phyloP scores from a whole-genome alignment of 208 protist genomes.

The Endotrypanum monterogeii region DNA sequence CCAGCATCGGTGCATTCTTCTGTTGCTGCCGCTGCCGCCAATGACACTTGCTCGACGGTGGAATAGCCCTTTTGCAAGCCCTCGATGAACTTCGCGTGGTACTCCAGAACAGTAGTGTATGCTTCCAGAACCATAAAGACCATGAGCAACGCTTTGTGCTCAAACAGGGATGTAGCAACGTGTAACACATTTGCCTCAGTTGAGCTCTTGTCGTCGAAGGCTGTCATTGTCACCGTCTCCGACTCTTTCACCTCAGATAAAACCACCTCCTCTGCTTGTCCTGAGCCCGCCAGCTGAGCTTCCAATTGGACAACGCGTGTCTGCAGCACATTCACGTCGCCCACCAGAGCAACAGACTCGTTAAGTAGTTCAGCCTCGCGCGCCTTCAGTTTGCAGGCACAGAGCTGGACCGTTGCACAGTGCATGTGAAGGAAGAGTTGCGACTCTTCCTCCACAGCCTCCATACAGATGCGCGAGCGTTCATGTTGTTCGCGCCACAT shows the following conservation, averaged over 20 bases:
- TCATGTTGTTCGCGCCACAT: conserved; percentile 7
- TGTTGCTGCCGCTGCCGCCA: background rate
- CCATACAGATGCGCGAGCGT: conserved; percentile 11
- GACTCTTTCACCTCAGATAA: background rate
- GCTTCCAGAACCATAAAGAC: conserved; percentile 18
- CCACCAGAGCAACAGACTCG: background rate
- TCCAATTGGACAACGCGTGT: conserved; percentile 12
- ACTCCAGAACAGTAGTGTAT: conserved; percentile 6
- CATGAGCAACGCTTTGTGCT: conserved; percentile 12
- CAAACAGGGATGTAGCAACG: background rate
- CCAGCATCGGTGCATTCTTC: conserved; percentile 5
- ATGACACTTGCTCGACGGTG: background rate
- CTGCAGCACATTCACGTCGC: conserved; percentile 18
- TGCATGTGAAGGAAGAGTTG: conserved; percentile 7
- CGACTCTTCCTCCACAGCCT: conserved; percentile 9
- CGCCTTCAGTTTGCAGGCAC: conserved; percentile 3
- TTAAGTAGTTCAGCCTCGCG: conserved; percentile 10
- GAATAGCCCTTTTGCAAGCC: background rate
- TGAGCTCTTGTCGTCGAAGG: background rate
- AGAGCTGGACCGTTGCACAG: conserved; percentile 4
- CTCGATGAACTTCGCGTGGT: conserved; percentile 9
- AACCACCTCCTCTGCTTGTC: background rate
- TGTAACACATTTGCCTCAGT: background rate
- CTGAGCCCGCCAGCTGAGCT: background rate
- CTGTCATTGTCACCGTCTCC: background rate